Conservation (phyloP, 495 filamentous ascomycete species). For the Chaetomidium leptoderma region DNA sequence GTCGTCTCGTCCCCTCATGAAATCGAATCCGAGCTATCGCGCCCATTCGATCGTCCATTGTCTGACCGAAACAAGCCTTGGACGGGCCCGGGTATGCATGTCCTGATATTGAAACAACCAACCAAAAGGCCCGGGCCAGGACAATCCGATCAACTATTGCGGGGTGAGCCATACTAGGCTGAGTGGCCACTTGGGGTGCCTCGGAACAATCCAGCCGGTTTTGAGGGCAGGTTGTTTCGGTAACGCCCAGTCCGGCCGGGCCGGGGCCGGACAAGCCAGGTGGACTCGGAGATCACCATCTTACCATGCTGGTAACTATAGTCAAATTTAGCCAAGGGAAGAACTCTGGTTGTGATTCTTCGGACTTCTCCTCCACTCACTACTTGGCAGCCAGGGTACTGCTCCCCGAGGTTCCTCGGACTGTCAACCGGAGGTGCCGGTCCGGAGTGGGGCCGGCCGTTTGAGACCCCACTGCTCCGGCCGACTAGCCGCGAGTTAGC, state of each 20-base stretch:
- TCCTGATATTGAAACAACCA: neutral
- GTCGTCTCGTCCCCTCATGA: neutral
- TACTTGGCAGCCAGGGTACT: no score
- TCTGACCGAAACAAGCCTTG: neutral
- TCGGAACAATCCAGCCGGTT: neutral
- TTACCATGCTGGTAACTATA: neutral
- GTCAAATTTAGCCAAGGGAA: no score
- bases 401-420: no score
- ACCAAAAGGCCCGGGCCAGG: neutral
- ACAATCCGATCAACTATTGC: neutral
- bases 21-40: neutral
- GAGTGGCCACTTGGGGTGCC: no score
- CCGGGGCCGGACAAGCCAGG: neutral
- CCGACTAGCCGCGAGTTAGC: neutral
- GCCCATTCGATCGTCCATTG: neutral
- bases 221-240: neutral
- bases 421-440: neutral
- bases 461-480: neutral
- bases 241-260: neutral
- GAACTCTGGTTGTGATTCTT: neutral
- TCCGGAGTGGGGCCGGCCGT: neutral
- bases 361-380: neutral
- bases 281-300: neutral
- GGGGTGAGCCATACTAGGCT: neutral
- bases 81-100: neutral